phyloP scores from a whole-genome alignment of 768 basidiomycete species.

The Asterophora parasitica region DNA sequence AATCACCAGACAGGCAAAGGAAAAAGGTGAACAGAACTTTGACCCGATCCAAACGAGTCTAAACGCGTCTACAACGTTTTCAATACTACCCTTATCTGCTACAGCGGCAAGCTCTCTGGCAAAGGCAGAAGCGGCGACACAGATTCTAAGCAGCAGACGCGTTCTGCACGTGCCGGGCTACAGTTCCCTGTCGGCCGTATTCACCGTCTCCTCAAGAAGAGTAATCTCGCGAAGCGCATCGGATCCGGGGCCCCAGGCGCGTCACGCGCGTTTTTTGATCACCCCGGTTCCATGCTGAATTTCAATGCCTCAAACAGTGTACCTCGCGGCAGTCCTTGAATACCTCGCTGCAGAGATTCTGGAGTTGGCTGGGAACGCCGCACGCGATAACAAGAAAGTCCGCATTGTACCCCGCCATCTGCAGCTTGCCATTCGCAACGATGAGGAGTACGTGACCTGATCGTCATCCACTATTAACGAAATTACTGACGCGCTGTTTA shows the following conservation, averaged over 20 bases:
- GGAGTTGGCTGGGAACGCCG: constrained; percentile 77
- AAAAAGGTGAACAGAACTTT: constrained; percentile 36
- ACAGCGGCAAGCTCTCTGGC: constrained; percentile 17
- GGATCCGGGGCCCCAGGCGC: constrained; percentile 64
- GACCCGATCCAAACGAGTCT: not conserved
- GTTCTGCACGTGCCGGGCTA: constrained; percentile 60
- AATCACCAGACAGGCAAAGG: constrained; percentile 47
- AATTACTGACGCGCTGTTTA: constrained; percentile 13
- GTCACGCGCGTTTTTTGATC: constrained; percentile 11
- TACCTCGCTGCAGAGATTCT: constrained; percentile 86
- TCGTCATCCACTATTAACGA: not conserved
- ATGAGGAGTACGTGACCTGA: constrained; percentile 48
- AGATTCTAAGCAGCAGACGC: constrained; percentile 56
- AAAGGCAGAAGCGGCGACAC: constrained; percentile 34
- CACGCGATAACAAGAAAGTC: constrained; percentile 77
- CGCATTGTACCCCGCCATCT: constrained; percentile 83
- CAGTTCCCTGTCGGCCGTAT: constrained; percentile 84
- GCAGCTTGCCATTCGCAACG: constrained; percentile 76
- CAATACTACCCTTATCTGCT: constrained; percentile 1
- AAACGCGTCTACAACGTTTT: constrained; percentile 9
- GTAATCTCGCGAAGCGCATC: constrained; percentile 68
- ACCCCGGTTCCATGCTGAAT: constrained; percentile 2
- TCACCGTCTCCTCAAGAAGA: constrained; percentile 69
- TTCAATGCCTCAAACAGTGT: constrained; percentile 39
- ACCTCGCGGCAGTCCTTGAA: constrained; percentile 81